These are phyloP conservation scores for Daedalea quercina DNA, from an alignment of 768 basidiomycete genomes.

Conservation along the genomic window DNA sequence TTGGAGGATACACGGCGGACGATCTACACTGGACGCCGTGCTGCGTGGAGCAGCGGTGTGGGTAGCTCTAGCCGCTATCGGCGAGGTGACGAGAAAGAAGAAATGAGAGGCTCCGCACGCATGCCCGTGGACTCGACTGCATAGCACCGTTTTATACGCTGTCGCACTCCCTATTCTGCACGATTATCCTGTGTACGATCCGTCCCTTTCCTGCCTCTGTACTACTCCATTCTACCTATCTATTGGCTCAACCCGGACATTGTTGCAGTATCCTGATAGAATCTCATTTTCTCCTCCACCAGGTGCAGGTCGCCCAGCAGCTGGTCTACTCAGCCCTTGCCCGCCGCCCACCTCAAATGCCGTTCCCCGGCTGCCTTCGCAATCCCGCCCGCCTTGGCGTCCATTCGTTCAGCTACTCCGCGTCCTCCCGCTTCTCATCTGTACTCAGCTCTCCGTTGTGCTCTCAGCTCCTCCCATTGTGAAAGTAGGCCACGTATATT, in stretches of 20 bases:
- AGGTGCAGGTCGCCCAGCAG: neutral
- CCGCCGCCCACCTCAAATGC: neutral
- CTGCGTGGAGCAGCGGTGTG: neutral
- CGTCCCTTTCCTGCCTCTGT: neutral
- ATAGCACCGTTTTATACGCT: neutral
- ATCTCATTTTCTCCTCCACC: neutral
- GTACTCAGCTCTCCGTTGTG: conserved; percentile 1
- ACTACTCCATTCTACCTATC: conserved; percentile 1
- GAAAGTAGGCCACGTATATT: conserved; percentile 4
- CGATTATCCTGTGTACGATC: neutral
- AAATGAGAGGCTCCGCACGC: neutral
- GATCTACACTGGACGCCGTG: neutral
- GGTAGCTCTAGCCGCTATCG: no score
- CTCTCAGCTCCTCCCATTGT: conserved; percentile 2
- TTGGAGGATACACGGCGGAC: neutral
- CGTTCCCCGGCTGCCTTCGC: neutral
- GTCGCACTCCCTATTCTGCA: neutral
- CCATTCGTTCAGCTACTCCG: neutral
- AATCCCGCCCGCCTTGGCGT: neutral
- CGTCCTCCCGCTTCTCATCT: neutral
- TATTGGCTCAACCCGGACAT: conserved; percentile 3
- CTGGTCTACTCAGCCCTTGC: neutral
- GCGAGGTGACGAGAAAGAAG: neutral
- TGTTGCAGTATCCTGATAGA: conserved; percentile 3
- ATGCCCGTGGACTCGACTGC: neutral